Conservation (phyloP, 2,329 filamentous ascomycete species). For the Myriosclerotinia duriaeana region DNA sequence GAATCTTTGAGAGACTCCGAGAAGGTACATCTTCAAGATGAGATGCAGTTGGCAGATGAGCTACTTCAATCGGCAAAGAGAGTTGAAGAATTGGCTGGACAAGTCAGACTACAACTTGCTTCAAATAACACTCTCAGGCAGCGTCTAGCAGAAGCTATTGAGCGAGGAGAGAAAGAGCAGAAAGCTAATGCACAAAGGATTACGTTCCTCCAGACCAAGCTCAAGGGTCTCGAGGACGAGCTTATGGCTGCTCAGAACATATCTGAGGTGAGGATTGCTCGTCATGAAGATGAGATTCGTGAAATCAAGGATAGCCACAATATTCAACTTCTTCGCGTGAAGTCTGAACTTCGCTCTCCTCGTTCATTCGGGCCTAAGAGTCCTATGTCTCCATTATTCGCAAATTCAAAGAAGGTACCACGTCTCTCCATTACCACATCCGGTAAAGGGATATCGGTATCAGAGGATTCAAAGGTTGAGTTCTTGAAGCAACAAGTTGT, state of each 20-base stretch:
- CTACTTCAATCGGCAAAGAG: slow-evolving; percentile 71
- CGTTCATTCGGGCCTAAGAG: slow-evolving; percentile 57
- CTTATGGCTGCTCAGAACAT: slow-evolving; percentile 79
- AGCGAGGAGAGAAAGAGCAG: slow-evolving; percentile 81
- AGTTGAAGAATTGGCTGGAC: slow-evolving; percentile 74
- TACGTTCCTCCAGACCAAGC: slow-evolving; percentile 74
- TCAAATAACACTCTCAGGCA: slow-evolving; percentile 72
- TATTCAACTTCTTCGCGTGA: slow-evolving; percentile 72
- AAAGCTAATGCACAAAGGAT: slow-evolving; percentile 78
- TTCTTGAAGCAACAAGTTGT: slow-evolving; percentile 74
- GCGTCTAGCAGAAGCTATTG: slow-evolving; percentile 75
- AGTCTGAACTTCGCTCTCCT: slow-evolving; percentile 51
- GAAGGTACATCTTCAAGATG: slow-evolving; percentile 55
- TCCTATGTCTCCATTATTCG: slow-evolving; percentile 62
- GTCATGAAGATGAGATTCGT: slow-evolving; percentile 82
- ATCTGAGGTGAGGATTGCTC: slow-evolving; percentile 78
- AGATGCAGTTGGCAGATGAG: slow-evolving; percentile 66
- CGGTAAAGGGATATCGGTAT: slow-evolving; percentile 61
- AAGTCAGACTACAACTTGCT: slow-evolving; percentile 79
- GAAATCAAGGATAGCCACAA: slow-evolving; percentile 75
- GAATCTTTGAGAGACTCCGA: slow-evolving; percentile 57
- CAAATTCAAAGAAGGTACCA: slow-evolving; percentile 52
- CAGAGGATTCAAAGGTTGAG: slow-evolving; percentile 71
- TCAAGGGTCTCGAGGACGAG: slow-evolving; percentile 80
- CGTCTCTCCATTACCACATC: slow-evolving; percentile 50